phyloP scores from a whole-genome alignment of 306 rosid species.

The Clitoria ternatea region DNA sequence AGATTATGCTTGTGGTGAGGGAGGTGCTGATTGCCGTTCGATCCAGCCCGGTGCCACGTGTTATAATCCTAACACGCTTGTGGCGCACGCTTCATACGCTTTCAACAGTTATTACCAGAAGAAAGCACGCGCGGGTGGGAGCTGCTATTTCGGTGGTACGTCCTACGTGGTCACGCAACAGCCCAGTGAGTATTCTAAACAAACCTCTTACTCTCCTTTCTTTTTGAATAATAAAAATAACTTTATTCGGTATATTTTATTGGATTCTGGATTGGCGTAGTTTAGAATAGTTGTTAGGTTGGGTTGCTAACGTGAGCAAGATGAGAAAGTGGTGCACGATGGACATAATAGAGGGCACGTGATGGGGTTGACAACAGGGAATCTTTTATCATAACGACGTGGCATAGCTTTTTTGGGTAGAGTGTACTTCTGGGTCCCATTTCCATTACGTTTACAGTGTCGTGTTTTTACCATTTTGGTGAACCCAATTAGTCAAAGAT shows the following conservation, averaged over 20 bases:
- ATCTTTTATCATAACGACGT: slow-evolving; percentile 19
- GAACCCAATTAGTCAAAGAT: background rate
- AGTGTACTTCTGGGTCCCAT: background rate
- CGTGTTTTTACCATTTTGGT: background rate
- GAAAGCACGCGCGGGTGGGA: slow-evolving; percentile 66
- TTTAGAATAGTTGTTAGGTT: background rate
- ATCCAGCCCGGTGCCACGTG: slow-evolving; percentile 76
- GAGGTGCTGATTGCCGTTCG: slow-evolving; percentile 87
- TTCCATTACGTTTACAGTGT: slow-evolving; percentile 2
- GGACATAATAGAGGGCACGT: slow-evolving; percentile 41
- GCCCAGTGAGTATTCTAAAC: slow-evolving; percentile 63
- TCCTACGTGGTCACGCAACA: slow-evolving; percentile 89
- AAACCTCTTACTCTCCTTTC: background rate
- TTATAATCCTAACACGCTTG: slow-evolving; percentile 62
- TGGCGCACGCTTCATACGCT: slow-evolving; percentile 86
- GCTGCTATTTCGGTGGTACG: slow-evolving; percentile 89
- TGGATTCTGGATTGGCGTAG: background rate
- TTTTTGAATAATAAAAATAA: background rate
- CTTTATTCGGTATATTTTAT: background rate
- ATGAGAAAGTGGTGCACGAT: background rate
- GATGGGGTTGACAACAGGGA: slow-evolving; percentile 22
- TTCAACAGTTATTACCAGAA: slow-evolving; percentile 90
- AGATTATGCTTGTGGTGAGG: slow-evolving; percentile 93
- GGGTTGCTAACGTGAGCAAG: slow-evolving; percentile 22
- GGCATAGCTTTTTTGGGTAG: slow-evolving; percentile 22